phyloP scores from a whole-genome alignment of 768 basidiomycete species.

The Dioszegia crocea region DNA sequence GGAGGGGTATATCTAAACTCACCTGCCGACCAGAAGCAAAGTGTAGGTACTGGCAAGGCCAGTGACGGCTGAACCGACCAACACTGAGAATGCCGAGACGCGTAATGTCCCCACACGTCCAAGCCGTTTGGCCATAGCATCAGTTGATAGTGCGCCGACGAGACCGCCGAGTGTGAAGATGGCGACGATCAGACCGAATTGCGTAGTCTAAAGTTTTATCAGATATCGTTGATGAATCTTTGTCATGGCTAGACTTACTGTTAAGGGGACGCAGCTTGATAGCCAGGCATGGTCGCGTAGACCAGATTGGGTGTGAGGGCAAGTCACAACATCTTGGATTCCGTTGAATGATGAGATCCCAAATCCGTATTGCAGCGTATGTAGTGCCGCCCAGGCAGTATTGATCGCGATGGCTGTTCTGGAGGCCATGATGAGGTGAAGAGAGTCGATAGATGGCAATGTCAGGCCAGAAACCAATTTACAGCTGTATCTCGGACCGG shows the following conservation, averaged over 20 bases:
- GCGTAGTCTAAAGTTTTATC: slow-evolving; percentile 43
- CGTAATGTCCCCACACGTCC: slow-evolving; percentile 32
- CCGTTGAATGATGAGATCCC: slow-evolving; percentile 87
- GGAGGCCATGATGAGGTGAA: not conserved
- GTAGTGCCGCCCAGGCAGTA: slow-evolving; percentile 37
- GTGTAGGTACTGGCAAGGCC: slow-evolving; percentile 22
- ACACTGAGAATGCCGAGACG: slow-evolving; percentile 18
- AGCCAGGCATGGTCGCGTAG: slow-evolving; percentile 4
- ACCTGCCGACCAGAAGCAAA: slow-evolving; percentile 30
- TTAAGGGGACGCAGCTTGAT: slow-evolving; percentile 29
- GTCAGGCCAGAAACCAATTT: too few species aligned
- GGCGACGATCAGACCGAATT: slow-evolving; percentile 77
- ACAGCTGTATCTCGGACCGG: too few species aligned
- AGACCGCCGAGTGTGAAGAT: slow-evolving; percentile 85
- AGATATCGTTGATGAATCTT: not conserved
- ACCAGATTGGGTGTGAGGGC: slow-evolving; percentile 10
- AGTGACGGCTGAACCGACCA: slow-evolving; percentile 26
- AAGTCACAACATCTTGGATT: slow-evolving; percentile 57
- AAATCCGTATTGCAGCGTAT: slow-evolving; percentile 60
- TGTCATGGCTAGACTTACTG: slow-evolving; percentile 19
- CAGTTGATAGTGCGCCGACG: slow-evolving; percentile 54
- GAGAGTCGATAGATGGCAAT: too few species aligned
- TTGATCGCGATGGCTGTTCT: slow-evolving; percentile 17
- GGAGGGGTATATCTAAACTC: not conserved
- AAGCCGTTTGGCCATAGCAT: slow-evolving; percentile 12